Evolutionary conservation across 805 yeast genomes (phyloP), one percentile per base, ranked within the genome.

Genomic region (Sungouiella blattae): DNA sequence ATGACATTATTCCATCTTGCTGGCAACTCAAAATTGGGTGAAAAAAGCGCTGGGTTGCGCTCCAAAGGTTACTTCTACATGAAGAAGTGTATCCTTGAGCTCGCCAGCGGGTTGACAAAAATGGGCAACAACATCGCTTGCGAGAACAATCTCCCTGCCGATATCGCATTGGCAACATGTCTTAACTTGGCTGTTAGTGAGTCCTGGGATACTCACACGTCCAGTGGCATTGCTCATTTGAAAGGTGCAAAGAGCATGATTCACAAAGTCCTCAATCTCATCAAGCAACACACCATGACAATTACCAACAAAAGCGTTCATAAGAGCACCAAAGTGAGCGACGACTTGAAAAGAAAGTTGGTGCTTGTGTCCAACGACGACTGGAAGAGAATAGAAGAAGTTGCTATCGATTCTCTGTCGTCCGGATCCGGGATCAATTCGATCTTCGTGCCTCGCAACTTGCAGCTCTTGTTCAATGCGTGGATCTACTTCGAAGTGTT

Each of bases 401-500:
- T 8, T 7, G 35, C 18, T 7, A 18, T 17, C 7, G 25, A 24
- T 4, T 5, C 18, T 6, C 25, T 26, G 6, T 12, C 18, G 26
- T 28, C 26, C 33, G 33, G 11, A 22, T 16, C 9, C 20, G 29
- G 17, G 33, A 39, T 9, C 28, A 30, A 21, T 18, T 18, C 6
- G 36, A 35, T 51, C 13, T 39, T 30, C 28, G 53, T 64, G 16
- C 78, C 75, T 4, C 61, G 60, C 35, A 68, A 64, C 26, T 57
- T 78, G 16, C 77, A 68, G 42, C 75, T 75, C 37, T 57, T 78
- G 26, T 75, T 76, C 58, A 78, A 80, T 47, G 69, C 76, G n/a
- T 81, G 84, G 79, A 64, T 79, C 28, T 81, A 81, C 53, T 71
- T 77, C 45, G 86, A 81, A 53, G 85, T 80, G 3, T 56, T 81